Conservation (phyloP, 768 basidiomycete species). For the Boletus rubroflammeus region DNA sequence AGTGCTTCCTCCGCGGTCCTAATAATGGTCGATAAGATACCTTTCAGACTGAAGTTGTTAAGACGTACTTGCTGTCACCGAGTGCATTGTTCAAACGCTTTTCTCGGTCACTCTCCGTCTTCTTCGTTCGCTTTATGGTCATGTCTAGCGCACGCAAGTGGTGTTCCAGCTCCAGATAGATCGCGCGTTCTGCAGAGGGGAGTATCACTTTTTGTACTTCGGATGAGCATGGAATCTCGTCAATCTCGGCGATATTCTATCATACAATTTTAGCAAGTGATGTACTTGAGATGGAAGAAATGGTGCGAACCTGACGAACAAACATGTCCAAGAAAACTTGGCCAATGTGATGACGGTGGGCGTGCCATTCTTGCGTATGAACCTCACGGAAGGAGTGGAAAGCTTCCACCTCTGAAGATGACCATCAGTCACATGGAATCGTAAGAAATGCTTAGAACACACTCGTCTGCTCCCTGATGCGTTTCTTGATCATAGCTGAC, state of each 20-base stretch:
- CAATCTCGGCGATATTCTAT: conserved; percentile 94
- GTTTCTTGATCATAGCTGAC: conserved; percentile 72
- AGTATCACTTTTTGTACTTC: conserved; percentile 64
- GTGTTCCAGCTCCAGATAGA: conserved; percentile 93
- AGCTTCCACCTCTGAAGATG: conserved; percentile 67
- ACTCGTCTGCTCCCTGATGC: conserved; percentile 83
- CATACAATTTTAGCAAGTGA: conserved; percentile 8
- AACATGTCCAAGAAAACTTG: conserved; percentile 79
- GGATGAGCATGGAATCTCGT: conserved; percentile 82
- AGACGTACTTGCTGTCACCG: conserved; percentile 75
- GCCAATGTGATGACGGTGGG: conserved; percentile 76
- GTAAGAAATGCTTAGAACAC: conserved; percentile 15
- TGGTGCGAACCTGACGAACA: conserved; percentile 68
- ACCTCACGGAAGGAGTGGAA: conserved; percentile 98
- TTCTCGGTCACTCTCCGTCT: conserved; percentile 75
- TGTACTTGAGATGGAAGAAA: neutral
- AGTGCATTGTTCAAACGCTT: conserved; percentile 82
- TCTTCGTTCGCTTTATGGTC: conserved; percentile 65
- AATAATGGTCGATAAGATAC: conserved; percentile 3
- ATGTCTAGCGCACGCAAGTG: conserved; percentile 89
- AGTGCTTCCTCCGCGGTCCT: conserved; percentile 91
- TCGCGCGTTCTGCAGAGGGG: conserved; percentile 90
- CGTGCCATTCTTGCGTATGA: conserved; percentile 89
- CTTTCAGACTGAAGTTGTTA: neutral
- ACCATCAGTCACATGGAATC: conserved; percentile 15